Evolutionary conservation across 2,329 filamentous ascomycete species (phyloP), one percentile per base, ranked within the genome.

Genomic region (Penicillium corylophilum): DNA sequence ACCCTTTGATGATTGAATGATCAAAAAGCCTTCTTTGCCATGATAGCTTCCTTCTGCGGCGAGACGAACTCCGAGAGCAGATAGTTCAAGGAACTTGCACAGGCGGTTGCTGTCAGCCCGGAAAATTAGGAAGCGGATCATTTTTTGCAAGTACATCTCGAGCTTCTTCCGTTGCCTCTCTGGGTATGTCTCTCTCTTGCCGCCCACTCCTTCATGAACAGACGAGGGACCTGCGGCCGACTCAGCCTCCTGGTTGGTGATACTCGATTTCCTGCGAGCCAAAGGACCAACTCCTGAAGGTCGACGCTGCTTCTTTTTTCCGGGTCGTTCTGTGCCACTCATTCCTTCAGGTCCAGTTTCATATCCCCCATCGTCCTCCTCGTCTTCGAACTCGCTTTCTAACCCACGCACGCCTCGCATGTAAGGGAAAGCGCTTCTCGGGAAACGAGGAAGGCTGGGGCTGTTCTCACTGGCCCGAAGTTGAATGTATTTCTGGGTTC

Each of bases 81-180:
- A 99, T 8, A 99, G 78, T 69, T 99, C 94, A 2, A 99, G 78
- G 69, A 99, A 99, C 59, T 95, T 94, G 74, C 94, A 99, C 4
- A 99, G 79, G 9, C 94, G 85, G 65, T 96, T 97, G 74, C 91
- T 96, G 71, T 97, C 93, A 6, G 94, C 86, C 41, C 93, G 85
- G 74, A 99, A 99, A 73, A 99, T 97, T 63, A 99, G 84, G 82
- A 93, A 97, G 48, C 90, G 86, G 54, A 97, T 93, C 85, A 97
- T 90, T 64, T 93, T 88, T 58, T 93, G 90, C 18, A 99, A 77
- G 68, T 99, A 99, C 44, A 85, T 85, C 68, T 97, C 94, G 28
- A 99, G 77, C 68, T 89, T 90, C 63, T 85, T 87, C 50, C 93
- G 84, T 71, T 96, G 92, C 55, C 83, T 85, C 62, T 95, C 90